Evolutionary conservation across 2,329 filamentous ascomycete species (phyloP).

Genomic region (Arthrinium puccinioides): DNA sequence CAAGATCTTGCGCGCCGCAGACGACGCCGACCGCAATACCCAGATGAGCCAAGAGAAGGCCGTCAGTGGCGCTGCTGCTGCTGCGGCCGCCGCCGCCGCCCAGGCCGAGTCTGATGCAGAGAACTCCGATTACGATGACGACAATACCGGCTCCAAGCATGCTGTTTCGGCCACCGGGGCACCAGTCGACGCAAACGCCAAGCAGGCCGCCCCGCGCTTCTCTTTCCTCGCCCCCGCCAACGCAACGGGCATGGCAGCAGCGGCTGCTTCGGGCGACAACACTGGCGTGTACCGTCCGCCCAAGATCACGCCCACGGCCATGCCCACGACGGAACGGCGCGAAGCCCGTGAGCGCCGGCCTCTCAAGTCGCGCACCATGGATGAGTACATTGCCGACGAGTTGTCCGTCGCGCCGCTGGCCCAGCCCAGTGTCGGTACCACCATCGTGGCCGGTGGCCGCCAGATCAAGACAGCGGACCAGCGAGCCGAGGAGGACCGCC

Average conservation of each 20-base stretch:
- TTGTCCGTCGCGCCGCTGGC: conserved; percentile 74
- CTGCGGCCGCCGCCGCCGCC: conserved; percentile 26
- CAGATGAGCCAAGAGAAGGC: conserved; percentile 20
- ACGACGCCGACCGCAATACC: conserved; percentile 54
- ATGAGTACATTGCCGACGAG: conserved; percentile 86
- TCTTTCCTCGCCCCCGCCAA: conserved; percentile 27
- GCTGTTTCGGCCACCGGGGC: neutral
- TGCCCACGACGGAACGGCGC: conserved; percentile 62
- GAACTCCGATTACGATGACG: conserved; percentile 26
- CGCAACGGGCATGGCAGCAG: conserved; percentile 21
- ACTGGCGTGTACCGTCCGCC: conserved; percentile 84
- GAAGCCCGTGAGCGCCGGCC: conserved; percentile 51
- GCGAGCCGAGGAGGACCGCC: conserved; percentile 69
- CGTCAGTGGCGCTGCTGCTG: conserved; percentile 11
- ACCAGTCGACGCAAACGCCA: conserved; percentile 13
- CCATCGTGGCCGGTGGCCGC: conserved; percentile 72
- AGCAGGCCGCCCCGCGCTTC: conserved; percentile 29
- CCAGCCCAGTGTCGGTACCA: conserved; percentile 86
- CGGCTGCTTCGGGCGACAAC: conserved; percentile 28
- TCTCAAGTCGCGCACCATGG: conserved; percentile 74
- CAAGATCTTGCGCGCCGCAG: conserved; percentile 82
- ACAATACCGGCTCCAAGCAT: conserved; percentile 12
- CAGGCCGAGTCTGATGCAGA: conserved; percentile 26
- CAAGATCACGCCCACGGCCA: conserved; percentile 76
- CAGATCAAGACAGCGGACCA: conserved; percentile 71